Evolutionary conservation across 2,329 filamentous ascomycete genomes (phyloP), one percentile per base, ranked within the genome.

Genomic region (Ophiocordyceps camponoti-rufipedis): DNA sequence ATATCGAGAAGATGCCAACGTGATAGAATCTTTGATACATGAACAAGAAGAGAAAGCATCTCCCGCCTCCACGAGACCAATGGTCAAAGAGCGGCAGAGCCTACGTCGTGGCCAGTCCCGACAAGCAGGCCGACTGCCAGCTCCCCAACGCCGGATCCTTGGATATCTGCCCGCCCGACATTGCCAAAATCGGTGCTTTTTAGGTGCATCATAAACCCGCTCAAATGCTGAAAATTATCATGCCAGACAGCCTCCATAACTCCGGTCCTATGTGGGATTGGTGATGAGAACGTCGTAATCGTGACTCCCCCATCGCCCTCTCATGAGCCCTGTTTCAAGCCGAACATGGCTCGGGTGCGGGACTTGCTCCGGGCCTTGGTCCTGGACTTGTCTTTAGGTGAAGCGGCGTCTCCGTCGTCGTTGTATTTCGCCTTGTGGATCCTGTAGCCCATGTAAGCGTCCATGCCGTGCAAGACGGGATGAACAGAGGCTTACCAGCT

Each of bases 391-490:
- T 64, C 69, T 48, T 61, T 61, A 48, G 39, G 41, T n/a, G 40
- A 45, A 4, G 63, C 58, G 47, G 57, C 59, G 31, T 62, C 57
- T 44, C 62, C 68, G 35, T 81, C 76, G 28, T 85, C 83, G 48
- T 81, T 77, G 60, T 96, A 96, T 59, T 96, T 96, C 47, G 86
- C 67, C 62, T 96, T 96, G 69, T 95, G 88, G 54, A 96, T 96
- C 88, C 87, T 94, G 31, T 43, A 41, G 45, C 13, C 12, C 12
- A 11, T n/a, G 39, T 44, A 4, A 44, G 45, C 7, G 19, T 7
- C 23, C 23, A 16, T 13, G 13, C 28, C 5, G 23, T 5, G 23
- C n/a, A 29, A 29, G 13, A n/a, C 19, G 5, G 43, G 31, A 45
- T 18, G 44, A 41, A 13, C 33, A 16, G 12, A 33, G 31, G 74